phyloP scores from a whole-genome alignment of 306 rosid genomes.

The Cicer bijugum region DNA sequence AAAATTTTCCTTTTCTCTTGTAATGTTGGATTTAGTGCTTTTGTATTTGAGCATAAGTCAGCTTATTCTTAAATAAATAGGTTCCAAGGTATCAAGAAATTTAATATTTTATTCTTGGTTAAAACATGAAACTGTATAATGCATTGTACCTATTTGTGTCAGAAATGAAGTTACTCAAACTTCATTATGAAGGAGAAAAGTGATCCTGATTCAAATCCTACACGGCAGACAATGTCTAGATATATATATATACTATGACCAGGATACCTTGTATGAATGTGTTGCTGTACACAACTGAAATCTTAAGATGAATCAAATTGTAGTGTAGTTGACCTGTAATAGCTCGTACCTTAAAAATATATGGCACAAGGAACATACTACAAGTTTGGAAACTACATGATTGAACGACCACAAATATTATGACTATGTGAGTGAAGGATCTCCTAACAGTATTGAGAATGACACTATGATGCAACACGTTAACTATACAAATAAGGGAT shows the following conservation, averaged over 20 bases:
- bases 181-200: background rate
- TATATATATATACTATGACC: background rate
- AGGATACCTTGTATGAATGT: background rate
- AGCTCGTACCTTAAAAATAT: background rate
- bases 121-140: slow-evolving; percentile 34
- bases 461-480: too few species aligned
- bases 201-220: background rate
- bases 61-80: slow-evolving; percentile 41
- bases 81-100: slow-evolving; percentile 38
- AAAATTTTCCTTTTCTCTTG: background rate
- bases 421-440: too few species aligned
- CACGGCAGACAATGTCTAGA: slow-evolving; percentile 1
- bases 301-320: background rate
- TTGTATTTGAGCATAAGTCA: slow-evolving; percentile 34
- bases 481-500: too few species aligned
- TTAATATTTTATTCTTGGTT: slow-evolving; percentile 17
- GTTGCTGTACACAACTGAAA: background rate
- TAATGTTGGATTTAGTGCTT: slow-evolving; percentile 36
- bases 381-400: background rate
- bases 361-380: background rate
- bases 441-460: too few species aligned
- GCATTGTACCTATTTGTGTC: slow-evolving; percentile 33
- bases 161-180: slow-evolving; percentile 35
- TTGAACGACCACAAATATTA: too few species aligned
- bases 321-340: background rate